These are phyloP conservation scores for Suillus hirtellus DNA, from an alignment of 768 basidiomycete species.

Conservation along the genomic window DNA sequence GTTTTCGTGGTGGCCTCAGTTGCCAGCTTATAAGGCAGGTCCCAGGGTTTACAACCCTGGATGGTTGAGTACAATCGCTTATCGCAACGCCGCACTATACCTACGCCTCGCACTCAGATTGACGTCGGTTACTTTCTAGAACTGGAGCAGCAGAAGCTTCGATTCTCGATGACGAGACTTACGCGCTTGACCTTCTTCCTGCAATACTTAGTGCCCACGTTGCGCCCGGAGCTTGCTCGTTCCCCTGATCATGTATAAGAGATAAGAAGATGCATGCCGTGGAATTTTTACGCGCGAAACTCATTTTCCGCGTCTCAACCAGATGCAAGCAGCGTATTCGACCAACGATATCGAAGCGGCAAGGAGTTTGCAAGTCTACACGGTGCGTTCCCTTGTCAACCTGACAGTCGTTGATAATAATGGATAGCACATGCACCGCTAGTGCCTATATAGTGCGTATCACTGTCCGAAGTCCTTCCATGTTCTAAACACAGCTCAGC, in stretches of 20 bases:
- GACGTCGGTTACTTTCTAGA: neutral
- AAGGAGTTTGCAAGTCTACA: neutral
- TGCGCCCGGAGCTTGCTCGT: neutral
- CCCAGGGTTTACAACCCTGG: neutral
- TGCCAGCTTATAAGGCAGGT: neutral
- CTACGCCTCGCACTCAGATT: neutral
- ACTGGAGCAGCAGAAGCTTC: neutral
- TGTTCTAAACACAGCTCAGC: neutral
- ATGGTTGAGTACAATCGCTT: neutral
- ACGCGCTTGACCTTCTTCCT: neutral
- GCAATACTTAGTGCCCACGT: neutral
- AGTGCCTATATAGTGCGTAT: slow-evolving; percentile 3
- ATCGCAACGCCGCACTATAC: neutral
- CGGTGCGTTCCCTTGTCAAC: neutral
- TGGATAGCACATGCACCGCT: no score
- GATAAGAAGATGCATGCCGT: neutral
- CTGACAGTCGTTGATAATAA: neutral
- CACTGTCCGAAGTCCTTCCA: neutral
- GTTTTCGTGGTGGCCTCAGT: neutral
- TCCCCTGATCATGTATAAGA: neutral
- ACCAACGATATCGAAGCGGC: neutral
- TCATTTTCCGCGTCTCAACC: no score
- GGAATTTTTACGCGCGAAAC: neutral
- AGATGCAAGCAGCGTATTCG: neutral
- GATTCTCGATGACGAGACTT: neutral